Conservation (phyloP, 2,329 filamentous ascomycete genomes). For the Coniochaeta hoffmannii region DNA sequence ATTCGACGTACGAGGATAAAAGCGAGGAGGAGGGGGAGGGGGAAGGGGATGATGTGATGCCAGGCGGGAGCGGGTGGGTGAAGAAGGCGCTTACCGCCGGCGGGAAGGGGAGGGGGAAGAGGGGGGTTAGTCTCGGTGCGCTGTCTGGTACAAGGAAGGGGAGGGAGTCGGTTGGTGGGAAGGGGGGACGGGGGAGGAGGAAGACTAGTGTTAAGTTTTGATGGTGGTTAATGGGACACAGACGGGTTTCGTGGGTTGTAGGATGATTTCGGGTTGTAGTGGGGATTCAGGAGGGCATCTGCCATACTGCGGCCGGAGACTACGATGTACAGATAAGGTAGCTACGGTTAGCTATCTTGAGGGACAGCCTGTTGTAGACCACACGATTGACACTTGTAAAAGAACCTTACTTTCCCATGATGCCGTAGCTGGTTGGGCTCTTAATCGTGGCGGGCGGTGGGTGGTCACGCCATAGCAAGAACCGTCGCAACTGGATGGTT, state of each 20-base stretch:
- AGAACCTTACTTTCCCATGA: no score
- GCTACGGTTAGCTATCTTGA: no score
- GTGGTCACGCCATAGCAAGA: neutral
- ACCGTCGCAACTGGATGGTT: neutral
- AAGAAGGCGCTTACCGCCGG: constrained; percentile 12
- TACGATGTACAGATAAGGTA: no score
- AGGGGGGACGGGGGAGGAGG: neutral
- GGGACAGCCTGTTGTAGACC: no score
- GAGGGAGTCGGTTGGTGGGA: neutral
- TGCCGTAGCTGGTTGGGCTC: neutral
- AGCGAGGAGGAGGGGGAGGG: no score
- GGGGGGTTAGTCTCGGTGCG: neutral
- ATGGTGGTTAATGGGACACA: neutral
- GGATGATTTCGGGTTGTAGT: neutral
- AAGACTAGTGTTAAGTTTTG: constrained; percentile 1
- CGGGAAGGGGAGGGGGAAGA: neutral
- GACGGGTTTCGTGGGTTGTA: neutral
- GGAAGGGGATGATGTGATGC: no score
- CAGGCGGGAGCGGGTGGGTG: constrained; percentile 11
- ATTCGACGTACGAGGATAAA: constrained; percentile 23
- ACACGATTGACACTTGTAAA: no score
- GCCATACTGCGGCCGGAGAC: no score
- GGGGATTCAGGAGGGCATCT: no score
- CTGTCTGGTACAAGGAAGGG: neutral
- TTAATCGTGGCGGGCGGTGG: neutral